Evolutionary conservation across 1,284 basidiomycete genomes (phyloP), one percentile per base, ranked within the genome.

Genomic region (Golubevia sp.): DNA sequence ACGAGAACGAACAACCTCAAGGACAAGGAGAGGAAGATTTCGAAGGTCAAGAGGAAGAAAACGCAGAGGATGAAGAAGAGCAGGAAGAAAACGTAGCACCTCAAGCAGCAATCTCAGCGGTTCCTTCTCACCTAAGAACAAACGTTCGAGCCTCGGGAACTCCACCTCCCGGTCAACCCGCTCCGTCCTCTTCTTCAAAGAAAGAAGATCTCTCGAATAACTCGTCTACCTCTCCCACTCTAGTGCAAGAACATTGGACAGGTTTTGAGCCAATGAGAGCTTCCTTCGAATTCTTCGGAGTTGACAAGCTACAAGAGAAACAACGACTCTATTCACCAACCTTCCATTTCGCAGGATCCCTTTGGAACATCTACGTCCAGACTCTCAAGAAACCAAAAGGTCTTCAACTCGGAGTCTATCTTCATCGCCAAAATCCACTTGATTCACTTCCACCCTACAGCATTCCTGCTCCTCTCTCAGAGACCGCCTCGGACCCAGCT

Each of bases 211-310:
- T 11, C 11, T 11, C 30, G 4, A 5, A 3, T 34, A 5, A 3
- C 11, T 5, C 13, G 50, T 34, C 11, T 44, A 13, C 7, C 34
- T 90, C 88, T 18, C 24, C 18, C 1, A 7, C 8, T 18, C 55
- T 11, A 20, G 20, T 24, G n/a, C 23, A 30, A 15, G n/a, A 18
- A 20, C 50, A 53, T 20, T 48, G 57, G 62, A 23, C 30, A 24
- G 48, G 59, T 1, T 77, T 66, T 62, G 76, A 82, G 59, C 73
- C 67, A 13, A 69, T 73, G 72, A 79, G 86, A 48, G 85, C 96
- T 77, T 89, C 89, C 3, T 92, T 93, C 55, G 94, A 97, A 84
- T 96, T 96, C 82, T 96, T 92, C 90, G 91, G 92, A 71, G 87
- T 94, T 25, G 91, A 92, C 71, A 86, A 87, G 55, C 86, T 97